Percentiles rank a stretch among this genome's conserved stretches.
Conservation (phyloP, 345 rosid species). For the Citrus unshiu region DNA sequence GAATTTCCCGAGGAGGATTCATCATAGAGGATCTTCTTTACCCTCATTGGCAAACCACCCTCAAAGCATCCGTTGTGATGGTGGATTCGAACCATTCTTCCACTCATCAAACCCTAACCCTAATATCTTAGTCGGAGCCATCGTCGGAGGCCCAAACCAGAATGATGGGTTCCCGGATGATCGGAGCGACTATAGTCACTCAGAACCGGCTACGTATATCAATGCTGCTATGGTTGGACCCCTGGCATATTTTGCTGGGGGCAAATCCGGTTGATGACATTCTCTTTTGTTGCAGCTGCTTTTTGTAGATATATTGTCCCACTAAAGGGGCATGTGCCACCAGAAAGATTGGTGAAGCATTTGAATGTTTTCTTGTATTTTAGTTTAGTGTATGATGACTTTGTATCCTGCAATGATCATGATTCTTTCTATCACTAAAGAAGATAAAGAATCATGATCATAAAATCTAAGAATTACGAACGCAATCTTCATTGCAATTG, state of each 20-base stretch:
- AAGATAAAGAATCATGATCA: background rate
- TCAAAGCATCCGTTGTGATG: constrained; percentile 56
- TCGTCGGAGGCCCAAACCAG: constrained; percentile 81
- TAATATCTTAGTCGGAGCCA: constrained; percentile 69
- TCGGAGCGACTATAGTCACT: constrained; percentile 59
- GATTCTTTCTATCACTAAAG: background rate
- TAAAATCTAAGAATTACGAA: background rate
- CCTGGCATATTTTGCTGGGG: constrained; percentile 59
- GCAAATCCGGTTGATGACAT: background rate
- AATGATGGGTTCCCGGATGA: constrained; percentile 68
- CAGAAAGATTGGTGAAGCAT: background rate
- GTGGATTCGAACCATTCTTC: constrained; percentile 56
- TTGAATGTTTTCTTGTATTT: background rate
- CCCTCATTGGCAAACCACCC: constrained; percentile 52
- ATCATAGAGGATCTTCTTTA: constrained; percentile 83
- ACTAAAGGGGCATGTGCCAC: background rate
- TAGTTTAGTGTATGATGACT: background rate
- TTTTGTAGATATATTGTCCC: constrained; percentile 2
- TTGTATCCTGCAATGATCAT: constrained; percentile 1
- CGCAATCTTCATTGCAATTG: background rate
- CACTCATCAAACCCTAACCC: constrained; percentile 64
- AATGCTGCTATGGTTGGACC: constrained; percentile 86
- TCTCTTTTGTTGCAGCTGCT: background rate
- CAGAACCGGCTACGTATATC: constrained; percentile 87
- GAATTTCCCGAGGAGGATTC: constrained; percentile 64